A percentile compares a stretch with the other conserved stretches of the same genome.
These are phyloP conservation scores for Malbranchea zuffiana DNA, from an alignment of 2,329 filamentous ascomycete species.

Conservation along the genomic window DNA sequence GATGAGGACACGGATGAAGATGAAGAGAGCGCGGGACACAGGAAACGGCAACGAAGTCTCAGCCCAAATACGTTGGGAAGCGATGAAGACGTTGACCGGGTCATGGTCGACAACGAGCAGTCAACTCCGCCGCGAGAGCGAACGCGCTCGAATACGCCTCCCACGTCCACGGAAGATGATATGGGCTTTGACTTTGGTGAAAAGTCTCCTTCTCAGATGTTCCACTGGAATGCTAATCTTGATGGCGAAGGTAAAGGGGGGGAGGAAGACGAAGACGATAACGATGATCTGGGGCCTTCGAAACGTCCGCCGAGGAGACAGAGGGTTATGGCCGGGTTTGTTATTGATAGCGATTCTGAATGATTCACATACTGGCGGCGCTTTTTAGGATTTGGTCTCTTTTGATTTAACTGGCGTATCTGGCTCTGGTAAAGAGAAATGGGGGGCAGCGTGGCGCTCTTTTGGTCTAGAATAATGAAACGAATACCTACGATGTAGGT, in stretches of 20 bases:
- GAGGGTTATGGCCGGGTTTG: constrained; percentile 29
- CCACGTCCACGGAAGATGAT: constrained; percentile 24
- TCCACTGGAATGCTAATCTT: constrained; percentile 6
- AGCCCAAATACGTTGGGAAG: not conserved
- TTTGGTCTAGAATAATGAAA: too few species aligned
- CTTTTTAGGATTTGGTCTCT: too few species aligned
- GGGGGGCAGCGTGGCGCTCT: too few species aligned
- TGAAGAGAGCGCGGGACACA: not conserved
- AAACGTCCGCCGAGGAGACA: constrained; percentile 24
- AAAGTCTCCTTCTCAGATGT: constrained; percentile 6
- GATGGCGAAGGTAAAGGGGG: constrained; percentile 4
- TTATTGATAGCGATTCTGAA: constrained; percentile 36
- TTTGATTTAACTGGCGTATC: too few species aligned
- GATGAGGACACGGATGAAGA: constrained; percentile 8
- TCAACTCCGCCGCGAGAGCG: constrained; percentile 5
- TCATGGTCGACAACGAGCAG: constrained; percentile 12
- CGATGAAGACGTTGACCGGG: constrained; percentile 12
- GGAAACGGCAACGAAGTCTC: constrained; percentile 5
- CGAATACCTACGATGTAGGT: too few species aligned
- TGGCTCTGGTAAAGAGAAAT: too few species aligned
- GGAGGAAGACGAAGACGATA: constrained; percentile 17
- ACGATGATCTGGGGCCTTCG: constrained; percentile 23
- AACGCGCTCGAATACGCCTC: constrained; percentile 14
- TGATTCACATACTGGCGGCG: too few species aligned
- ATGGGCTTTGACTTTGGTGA: constrained; percentile 22